Evolutionary conservation across 352 stramenopile genomes (phyloP), one percentile per base, ranked within the genome.

Genomic region (Pseudoperonospora humuli): DNA sequence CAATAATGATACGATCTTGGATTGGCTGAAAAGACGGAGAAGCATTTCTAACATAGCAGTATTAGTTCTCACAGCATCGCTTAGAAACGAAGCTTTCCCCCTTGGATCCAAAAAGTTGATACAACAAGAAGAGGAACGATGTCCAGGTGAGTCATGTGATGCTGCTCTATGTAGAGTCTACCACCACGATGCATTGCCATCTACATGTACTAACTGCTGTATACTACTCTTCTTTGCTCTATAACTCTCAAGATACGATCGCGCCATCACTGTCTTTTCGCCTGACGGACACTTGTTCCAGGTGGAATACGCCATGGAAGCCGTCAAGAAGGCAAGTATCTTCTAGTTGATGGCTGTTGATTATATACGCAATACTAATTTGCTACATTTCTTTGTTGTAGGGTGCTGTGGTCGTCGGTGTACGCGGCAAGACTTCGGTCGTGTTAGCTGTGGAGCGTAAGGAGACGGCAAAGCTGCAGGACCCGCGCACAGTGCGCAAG

Each of bases 301-400:
- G 67, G 96, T 99, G 7, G 96, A 99, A 81, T 99, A 99, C 78
- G 96, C 96, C 50, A 99, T 99, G 88, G 96, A 99, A 64, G 96
- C 96, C 23, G 96, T 99, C 9, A 97, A 98, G 69, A 93, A 96
- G 67, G 84, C 79, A 50, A 47, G 68, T 45, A 14, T 23, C 32
- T 50, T 17, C 34, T 5, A 20, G 23, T 26, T 7, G 4, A 7
- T 26, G 4, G 23, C 7, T 26, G 23, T 26, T 26, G 23, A 8
- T 26, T 26, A 8, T 26, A 4, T 26, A 26, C 4, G 23, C 23
- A 26, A n/a, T n/a, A n/a, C n/a, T n/a, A n/a, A 13, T 14, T 8
- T 28, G 40, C 9, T 35, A 20, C 20, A n/a, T 5, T 23, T 40
- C 5, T 7, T 45, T 31, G n/a, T 21, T 36, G 7, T 54, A 94